These are phyloP conservation scores for Erodium maritimum DNA, from an alignment of 345 rosid genomes.

Conservation along the genomic window DNA sequence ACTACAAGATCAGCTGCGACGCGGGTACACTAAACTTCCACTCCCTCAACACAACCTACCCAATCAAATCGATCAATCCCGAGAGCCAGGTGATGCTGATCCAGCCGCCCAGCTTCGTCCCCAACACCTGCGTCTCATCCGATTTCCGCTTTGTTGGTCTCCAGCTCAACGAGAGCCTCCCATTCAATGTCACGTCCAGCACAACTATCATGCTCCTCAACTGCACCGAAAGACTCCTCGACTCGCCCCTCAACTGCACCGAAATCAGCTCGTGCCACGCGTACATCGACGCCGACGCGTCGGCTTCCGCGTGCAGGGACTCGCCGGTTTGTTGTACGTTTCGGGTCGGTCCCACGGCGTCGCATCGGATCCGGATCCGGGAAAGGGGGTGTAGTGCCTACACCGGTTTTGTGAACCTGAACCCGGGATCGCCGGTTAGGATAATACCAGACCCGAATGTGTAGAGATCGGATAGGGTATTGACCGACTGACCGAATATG, in stretches of 20 bases:
- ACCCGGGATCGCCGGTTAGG: constrained; percentile 17
- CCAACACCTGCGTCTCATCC: constrained; percentile 26
- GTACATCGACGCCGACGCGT: constrained; percentile 13
- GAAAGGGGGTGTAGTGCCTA: constrained; percentile 32
- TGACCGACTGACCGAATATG: too few relatives aligned
- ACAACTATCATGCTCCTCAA: constrained; percentile 36
- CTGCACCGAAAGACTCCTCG: constrained; percentile 18
- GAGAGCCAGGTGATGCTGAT: constrained; percentile 24
- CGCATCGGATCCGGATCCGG: constrained; percentile 26
- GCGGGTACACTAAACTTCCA: constrained; percentile 21
- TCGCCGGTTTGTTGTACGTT: constrained; percentile 28
- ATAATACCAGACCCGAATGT: too few relatives aligned
- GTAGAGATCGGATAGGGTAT: too few relatives aligned
- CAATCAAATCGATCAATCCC: constrained; percentile 23
- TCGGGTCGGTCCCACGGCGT: constrained; percentile 21
- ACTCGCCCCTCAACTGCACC: constrained; percentile 29
- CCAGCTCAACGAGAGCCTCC: constrained; percentile 19
- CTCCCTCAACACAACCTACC: constrained; percentile 28
- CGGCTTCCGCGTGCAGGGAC: constrained; percentile 11
- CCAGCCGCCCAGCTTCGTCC: constrained; percentile 16
- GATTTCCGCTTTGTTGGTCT: constrained; percentile 20
- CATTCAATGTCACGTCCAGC: constrained; percentile 37
- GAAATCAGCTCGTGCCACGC: constrained; percentile 27
- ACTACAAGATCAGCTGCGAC: constrained; percentile 30
- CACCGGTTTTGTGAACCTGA: constrained; percentile 31